A percentile compares a stretch with the other conserved stretches of the same genome.
Conservation (phyloP, 768 basidiomycete genomes). For the Naganishia randhawae region DNA sequence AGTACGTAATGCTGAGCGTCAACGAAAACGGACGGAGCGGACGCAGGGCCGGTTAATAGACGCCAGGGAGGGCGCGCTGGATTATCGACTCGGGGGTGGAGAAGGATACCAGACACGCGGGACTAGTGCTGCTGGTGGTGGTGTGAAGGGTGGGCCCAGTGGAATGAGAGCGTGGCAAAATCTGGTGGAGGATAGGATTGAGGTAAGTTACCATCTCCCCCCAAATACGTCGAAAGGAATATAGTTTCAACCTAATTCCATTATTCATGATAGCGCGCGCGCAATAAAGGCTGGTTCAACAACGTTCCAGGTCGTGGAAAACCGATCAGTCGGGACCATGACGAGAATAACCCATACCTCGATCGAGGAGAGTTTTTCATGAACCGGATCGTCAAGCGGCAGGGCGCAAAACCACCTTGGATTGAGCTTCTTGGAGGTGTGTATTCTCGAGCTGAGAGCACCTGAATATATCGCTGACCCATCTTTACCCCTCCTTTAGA, state of each 20-base stretch:
- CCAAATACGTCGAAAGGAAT: no score
- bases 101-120: constrained; percentile 52
- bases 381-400: constrained; percentile 77
- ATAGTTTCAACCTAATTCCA: no score
- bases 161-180: constrained; percentile 70
- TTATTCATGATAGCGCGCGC: constrained; percentile 57
- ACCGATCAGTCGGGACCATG: constrained; percentile 54
- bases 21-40: constrained; percentile 57
- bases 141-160: constrained; percentile 53
- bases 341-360: constrained; percentile 65
- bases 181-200: constrained; percentile 73
- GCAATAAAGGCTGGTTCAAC: constrained; percentile 66
- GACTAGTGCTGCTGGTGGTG: constrained; percentile 40
- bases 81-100: constrained; percentile 65
- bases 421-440: constrained; percentile 71
- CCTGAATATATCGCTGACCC: not conserved
- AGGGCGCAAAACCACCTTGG: constrained; percentile 82
- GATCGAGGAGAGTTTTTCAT: constrained; percentile 74
- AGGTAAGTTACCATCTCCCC: constrained; percentile 59
- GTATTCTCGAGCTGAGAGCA: constrained; percentile 33
- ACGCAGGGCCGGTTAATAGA: constrained; percentile 59
- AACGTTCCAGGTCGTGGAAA: constrained; percentile 65
- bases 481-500: constrained; percentile 53
- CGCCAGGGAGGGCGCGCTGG: constrained; percentile 70
- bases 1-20: constrained; percentile 36